phyloP scores from a whole-genome alignment of 2,329 filamentous ascomycete species.

The Calonectria hawksworthii region DNA sequence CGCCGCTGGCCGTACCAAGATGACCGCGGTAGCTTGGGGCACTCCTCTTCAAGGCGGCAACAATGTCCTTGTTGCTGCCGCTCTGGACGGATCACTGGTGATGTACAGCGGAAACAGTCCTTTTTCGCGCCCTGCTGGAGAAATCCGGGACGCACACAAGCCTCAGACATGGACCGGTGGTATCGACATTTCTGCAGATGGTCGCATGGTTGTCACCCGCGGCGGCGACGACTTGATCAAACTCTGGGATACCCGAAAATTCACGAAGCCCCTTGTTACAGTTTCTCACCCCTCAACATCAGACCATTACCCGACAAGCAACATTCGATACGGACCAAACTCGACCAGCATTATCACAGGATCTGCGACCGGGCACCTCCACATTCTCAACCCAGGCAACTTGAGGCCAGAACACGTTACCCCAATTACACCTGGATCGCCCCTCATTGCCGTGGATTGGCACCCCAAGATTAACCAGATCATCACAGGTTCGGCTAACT shows the following conservation, averaged over 20 bases:
- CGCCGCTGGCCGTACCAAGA: conserved; percentile 89
- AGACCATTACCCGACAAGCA: conserved; percentile 84
- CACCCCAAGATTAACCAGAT: conserved; percentile 97
- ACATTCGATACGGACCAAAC: conserved; percentile 90
- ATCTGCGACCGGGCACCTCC: conserved; percentile 85
- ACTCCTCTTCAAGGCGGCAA: conserved; percentile 80
- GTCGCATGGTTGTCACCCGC: conserved; percentile 89
- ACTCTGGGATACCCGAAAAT: conserved; percentile 96
- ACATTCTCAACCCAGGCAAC: conserved; percentile 95
- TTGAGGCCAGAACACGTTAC: conserved; percentile 87
- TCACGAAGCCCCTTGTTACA: conserved; percentile 89
- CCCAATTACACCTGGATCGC: conserved; percentile 86
- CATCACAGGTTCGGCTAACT: conserved; percentile 91
- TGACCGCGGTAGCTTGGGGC: conserved; percentile 94
- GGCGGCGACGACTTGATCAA: conserved; percentile 95
- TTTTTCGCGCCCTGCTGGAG: conserved; percentile 83
- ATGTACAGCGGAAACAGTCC: conserved; percentile 95
- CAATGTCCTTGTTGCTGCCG: conserved; percentile 84
- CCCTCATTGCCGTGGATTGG: conserved; percentile 90
- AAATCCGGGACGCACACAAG: conserved; percentile 87
- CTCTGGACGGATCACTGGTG: conserved; percentile 88
- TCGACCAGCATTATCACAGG: conserved; percentile 90
- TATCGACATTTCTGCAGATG: conserved; percentile 90
- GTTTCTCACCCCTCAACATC: conserved; percentile 86
- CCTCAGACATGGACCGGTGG: conserved; percentile 92